Evolutionary conservation across 2,329 filamentous ascomycete species (phyloP).

Genomic region (Ophioceras dolichostomum): DNA sequence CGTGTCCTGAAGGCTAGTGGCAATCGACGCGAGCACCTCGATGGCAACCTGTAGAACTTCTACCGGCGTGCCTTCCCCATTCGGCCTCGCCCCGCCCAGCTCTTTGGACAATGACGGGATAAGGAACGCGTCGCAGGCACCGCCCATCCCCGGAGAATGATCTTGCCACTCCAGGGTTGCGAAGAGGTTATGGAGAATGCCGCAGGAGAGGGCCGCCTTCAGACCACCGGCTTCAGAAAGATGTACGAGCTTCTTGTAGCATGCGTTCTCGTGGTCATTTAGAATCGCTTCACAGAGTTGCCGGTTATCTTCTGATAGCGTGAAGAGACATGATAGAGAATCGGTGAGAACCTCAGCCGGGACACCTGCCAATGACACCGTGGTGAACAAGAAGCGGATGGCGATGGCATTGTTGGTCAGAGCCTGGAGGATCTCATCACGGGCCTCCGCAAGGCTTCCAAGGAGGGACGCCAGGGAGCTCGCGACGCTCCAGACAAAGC

Average conservation of each 20-base stretch:
- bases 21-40: slow-evolving; percentile 52
- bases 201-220: slow-evolving; percentile 43
- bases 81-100: slow-evolving; percentile 12
- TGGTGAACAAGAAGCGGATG: slow-evolving; percentile 39
- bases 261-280: slow-evolving; percentile 29
- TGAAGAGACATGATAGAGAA: slow-evolving; percentile 40
- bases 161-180: slow-evolving; percentile 39
- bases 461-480: slow-evolving; percentile 41
- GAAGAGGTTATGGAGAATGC: slow-evolving; percentile 51
- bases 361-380: slow-evolving; percentile 28
- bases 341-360: slow-evolving; percentile 32
- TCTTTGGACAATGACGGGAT: slow-evolving; percentile 29
- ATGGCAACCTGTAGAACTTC: slow-evolving; percentile 41
- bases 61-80: background rate
- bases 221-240: slow-evolving; percentile 34
- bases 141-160: slow-evolving; percentile 31
- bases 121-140: slow-evolving; percentile 36
- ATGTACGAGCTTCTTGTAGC: slow-evolving; percentile 35
- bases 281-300: slow-evolving; percentile 39
- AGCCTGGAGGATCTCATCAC: slow-evolving; percentile 46
- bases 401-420: slow-evolving; percentile 37
- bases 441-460: slow-evolving; percentile 41
- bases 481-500: slow-evolving; percentile 39
- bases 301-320: slow-evolving; percentile 47
- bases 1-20: slow-evolving; percentile 42